A percentile compares a stretch with the other conserved stretches of the same genome.
These are phyloP conservation scores for Cercospora janseana DNA, from an alignment of 2,329 filamentous ascomycete genomes.

Conservation along the genomic window DNA sequence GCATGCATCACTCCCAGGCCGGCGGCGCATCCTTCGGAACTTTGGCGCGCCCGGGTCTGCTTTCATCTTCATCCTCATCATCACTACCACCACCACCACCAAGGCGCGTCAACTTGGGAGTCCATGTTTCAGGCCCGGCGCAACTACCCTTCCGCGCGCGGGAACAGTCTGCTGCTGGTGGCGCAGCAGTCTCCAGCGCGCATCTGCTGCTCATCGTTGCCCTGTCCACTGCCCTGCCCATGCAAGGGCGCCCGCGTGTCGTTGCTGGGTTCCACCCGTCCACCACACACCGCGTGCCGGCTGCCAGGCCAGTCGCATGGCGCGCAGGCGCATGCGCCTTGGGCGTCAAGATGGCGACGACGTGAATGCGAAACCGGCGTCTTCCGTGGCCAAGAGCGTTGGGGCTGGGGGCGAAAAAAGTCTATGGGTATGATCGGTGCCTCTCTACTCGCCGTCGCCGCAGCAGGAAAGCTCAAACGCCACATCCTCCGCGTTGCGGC, in stretches of 20 bases:
- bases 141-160: slow-evolving; percentile 10
- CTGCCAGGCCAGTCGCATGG: slow-evolving; percentile 14
- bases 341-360: slow-evolving; percentile 14
- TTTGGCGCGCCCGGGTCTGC: slow-evolving; percentile 12
- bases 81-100: no score
- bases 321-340: slow-evolving; percentile 5
- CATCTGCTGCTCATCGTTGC: no score
- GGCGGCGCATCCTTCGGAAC: slow-evolving; percentile 19
- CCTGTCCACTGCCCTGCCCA: no score
- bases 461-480: slow-evolving; percentile 21
- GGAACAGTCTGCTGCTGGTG: not conserved
- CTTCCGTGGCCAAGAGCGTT: slow-evolving; percentile 17
- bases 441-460: slow-evolving; percentile 7
- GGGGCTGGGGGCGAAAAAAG: not conserved
- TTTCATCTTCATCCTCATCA: no score
- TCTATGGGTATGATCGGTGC: not conserved
- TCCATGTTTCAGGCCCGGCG: slow-evolving; percentile 23
- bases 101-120: slow-evolving; percentile 13
- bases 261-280: slow-evolving; percentile 19
- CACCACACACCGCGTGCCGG: slow-evolving; percentile 15
- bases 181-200: not conserved
- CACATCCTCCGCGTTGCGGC: slow-evolving; percentile 19
- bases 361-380: slow-evolving; percentile 9
- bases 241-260: slow-evolving; percentile 9
- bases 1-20: no score